Conservation (phyloP, 2,329 filamentous ascomycete species). For the Xylaria sp. region DNA sequence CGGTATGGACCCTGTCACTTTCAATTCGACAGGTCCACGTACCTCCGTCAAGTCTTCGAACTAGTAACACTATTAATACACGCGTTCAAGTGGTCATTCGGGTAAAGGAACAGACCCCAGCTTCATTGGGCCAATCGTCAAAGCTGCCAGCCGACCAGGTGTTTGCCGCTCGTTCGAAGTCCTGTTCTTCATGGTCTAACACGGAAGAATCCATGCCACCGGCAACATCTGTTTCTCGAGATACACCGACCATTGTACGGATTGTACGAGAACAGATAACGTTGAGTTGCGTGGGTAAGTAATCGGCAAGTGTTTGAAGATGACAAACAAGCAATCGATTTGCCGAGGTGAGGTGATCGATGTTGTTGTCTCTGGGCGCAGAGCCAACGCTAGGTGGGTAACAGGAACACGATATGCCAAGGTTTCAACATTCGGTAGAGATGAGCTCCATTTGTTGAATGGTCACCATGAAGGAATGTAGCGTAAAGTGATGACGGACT, state of each 20-base stretch:
- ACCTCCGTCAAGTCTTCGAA: conserved; percentile 76
- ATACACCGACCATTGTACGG: background rate
- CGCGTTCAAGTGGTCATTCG: background rate
- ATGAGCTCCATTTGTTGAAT: background rate
- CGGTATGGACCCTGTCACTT: conserved; percentile 74
- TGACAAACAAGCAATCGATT: background rate
- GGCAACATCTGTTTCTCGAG: background rate
- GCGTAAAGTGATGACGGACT: background rate
- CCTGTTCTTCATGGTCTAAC: conserved; percentile 37
- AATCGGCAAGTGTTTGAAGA: background rate
- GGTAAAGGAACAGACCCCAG: conserved; percentile 55
- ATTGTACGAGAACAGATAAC: background rate
- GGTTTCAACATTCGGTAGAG: background rate
- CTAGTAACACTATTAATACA: conserved; percentile 53
- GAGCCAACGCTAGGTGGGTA: background rate
- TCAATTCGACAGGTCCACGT: conserved; percentile 70
- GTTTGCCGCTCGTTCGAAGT: conserved; percentile 43
- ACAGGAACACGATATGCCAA: background rate
- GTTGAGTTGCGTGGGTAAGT: background rate
- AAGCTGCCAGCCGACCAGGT: conserved; percentile 39
- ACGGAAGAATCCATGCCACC: background rate
- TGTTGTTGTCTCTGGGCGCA: background rate
- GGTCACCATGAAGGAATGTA: conserved; percentile 16
- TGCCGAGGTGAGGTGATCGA: background rate
- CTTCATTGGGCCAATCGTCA: conserved; percentile 62